A percentile compares a stretch with the other conserved stretches of the same genome.
Evolutionary conservation across 2,329 filamentous ascomycete species (phyloP).

Genomic region (Neofusicoccum parvum): DNA sequence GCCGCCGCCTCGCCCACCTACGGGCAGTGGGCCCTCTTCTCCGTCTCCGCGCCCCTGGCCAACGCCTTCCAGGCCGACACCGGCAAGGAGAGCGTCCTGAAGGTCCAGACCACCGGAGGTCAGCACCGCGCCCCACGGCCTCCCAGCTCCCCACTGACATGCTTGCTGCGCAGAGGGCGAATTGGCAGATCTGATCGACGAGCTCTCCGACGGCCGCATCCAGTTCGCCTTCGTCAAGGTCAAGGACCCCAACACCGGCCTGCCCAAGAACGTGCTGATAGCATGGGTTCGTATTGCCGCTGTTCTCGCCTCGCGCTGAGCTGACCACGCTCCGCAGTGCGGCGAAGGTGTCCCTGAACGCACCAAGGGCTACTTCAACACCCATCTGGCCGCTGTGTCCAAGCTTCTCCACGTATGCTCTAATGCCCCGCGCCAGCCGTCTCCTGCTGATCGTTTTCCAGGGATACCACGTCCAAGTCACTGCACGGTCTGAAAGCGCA

Average conservation of each 20-base stretch:
- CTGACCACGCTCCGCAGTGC: conserved; percentile 57
- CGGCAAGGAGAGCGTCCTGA: conserved; percentile 91
- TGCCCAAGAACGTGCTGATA: conserved; percentile 91
- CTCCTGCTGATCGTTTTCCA: conserved; percentile 31
- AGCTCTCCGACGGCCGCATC: conserved; percentile 94
- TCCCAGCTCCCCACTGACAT: conserved; percentile 29
- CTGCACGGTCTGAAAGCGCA: conserved; percentile 86
- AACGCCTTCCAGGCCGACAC: conserved; percentile 87
- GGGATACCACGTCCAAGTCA: conserved; percentile 97
- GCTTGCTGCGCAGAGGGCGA: conserved; percentile 71
- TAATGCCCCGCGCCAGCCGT: not conserved
- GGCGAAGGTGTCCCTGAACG: conserved; percentile 97
- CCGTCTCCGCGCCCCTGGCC: conserved; percentile 86
- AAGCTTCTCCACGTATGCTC: conserved; percentile 78
- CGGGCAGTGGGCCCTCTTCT: conserved; percentile 91
- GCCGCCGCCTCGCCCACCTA: conserved; percentile 74
- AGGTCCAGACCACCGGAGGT: conserved; percentile 92
- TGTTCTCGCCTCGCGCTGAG: not conserved
- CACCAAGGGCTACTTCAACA: conserved; percentile 98
- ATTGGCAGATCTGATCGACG: conserved; percentile 84
- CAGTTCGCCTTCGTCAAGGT: conserved; percentile 97
- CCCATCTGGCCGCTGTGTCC: conserved; percentile 83
- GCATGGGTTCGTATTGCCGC: conserved; percentile 67
- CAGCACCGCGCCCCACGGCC: conserved; percentile 23
- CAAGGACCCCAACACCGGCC: conserved; percentile 85